phyloP scores from a whole-genome alignment of 805 yeast species.

The Debaryomyces hansenii region DNA sequence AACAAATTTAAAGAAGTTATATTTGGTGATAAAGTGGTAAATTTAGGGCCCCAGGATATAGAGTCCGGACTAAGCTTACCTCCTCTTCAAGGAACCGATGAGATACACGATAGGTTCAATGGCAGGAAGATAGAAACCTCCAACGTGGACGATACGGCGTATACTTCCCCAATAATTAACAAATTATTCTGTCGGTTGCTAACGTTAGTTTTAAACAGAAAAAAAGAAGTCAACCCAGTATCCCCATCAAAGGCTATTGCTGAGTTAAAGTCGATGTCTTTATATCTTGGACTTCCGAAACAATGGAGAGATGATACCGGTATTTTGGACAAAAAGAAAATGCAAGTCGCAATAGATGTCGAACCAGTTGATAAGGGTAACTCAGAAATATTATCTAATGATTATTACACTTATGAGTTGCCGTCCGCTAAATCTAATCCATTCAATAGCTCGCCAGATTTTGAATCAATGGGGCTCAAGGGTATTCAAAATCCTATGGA shows the following conservation, averaged over 20 bases:
- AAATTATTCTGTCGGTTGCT: conserved; percentile 29
- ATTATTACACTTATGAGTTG: conserved; percentile 11
- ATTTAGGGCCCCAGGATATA: conserved; percentile 37
- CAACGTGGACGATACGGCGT: conserved; percentile 2
- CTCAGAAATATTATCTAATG: conserved; percentile 17
- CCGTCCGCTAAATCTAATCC: conserved; percentile 20
- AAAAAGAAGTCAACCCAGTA: conserved; percentile 22
- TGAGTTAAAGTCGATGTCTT: conserved; percentile 30
- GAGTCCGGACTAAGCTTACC: conserved; percentile 35
- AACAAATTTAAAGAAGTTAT: conserved; percentile 29
- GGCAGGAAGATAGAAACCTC: conserved; percentile 1
- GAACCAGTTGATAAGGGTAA: conserved; percentile 24
- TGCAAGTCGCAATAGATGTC: not conserved
- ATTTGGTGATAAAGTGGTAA: conserved; percentile 9
- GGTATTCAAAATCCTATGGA: conserved; percentile 32
- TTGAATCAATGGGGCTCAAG: conserved; percentile 32
- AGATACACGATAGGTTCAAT: not conserved
- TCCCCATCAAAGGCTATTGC: conserved; percentile 29
- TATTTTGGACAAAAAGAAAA: not conserved
- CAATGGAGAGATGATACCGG: conserved; percentile 35
- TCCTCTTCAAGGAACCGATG: conserved; percentile 1
- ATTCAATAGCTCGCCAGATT: conserved; percentile 17
- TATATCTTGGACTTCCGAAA: conserved; percentile 32
- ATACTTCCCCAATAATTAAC: conserved; percentile 33
- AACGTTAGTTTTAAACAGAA: conserved; percentile 37